These are phyloP conservation scores for Aspergillus transmontanensis DNA, from an alignment of 2,329 filamentous ascomycete genomes.

Conservation along the genomic window DNA sequence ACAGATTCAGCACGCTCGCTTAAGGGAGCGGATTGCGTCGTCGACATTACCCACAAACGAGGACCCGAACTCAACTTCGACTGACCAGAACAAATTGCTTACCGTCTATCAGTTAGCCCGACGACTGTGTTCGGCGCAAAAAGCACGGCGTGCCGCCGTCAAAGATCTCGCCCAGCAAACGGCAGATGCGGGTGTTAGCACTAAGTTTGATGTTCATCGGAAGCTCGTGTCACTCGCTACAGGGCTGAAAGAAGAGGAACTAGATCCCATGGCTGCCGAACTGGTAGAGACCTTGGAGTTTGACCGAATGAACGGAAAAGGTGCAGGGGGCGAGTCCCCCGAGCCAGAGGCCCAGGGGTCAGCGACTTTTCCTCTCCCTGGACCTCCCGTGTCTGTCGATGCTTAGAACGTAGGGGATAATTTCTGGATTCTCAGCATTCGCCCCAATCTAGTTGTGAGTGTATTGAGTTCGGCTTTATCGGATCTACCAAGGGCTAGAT, in stretches of 20 bases:
- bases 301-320: slow-evolving; percentile 43
- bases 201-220: slow-evolving; percentile 50
- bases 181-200: slow-evolving; percentile 48
- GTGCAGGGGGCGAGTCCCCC: slow-evolving; percentile 29
- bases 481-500: not conserved
- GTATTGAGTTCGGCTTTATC: not conserved
- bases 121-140: slow-evolving; percentile 36
- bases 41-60: slow-evolving; percentile 19
- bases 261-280: slow-evolving; percentile 51
- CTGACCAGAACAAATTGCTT: slow-evolving; percentile 34
- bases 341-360: slow-evolving; percentile 32
- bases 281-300: slow-evolving; percentile 49
- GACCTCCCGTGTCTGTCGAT: slow-evolving; percentile 36
- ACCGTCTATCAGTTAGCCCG: slow-evolving; percentile 34
- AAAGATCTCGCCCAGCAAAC: slow-evolving; percentile 47
- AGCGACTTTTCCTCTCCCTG: slow-evolving; percentile 29
- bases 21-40: slow-evolving; percentile 35
- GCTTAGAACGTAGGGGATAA: slow-evolving; percentile 19
- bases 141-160: slow-evolving; percentile 38
- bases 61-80: slow-evolving; percentile 18
- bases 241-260: slow-evolving; percentile 49
- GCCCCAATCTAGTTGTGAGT: slow-evolving; percentile 4
- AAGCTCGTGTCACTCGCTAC: slow-evolving; percentile 51
- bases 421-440: not conserved
- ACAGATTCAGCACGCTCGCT: slow-evolving; percentile 42